Percentiles rank a stretch among this genome's conserved stretches.
These are phyloP conservation scores for Bipolaris victoriae DNA, from an alignment of 2,329 filamentous ascomycete species.

Conservation along the genomic window DNA sequence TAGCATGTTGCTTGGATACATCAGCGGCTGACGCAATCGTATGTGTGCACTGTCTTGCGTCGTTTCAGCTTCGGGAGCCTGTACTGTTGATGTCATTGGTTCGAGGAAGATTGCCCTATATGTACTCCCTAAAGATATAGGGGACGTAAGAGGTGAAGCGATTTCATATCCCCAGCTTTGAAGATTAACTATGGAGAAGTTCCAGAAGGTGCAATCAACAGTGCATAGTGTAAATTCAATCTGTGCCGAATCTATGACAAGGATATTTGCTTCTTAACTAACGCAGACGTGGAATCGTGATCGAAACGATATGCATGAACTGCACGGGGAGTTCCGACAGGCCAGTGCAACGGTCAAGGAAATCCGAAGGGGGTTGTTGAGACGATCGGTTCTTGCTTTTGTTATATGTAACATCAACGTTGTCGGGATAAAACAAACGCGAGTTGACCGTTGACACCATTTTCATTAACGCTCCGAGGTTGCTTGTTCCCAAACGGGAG, in stretches of 20 bases:
- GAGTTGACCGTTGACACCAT: background rate
- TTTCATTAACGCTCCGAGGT: background rate
- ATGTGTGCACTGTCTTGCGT: background rate
- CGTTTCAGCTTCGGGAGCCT: background rate
- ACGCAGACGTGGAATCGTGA: background rate
- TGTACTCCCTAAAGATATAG: too few relatives aligned
- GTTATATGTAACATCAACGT: background rate
- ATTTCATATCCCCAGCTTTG: background rate
- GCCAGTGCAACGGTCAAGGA: background rate
- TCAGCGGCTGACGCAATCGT: background rate
- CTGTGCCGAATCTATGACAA: background rate
- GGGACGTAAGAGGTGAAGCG: too few relatives aligned
- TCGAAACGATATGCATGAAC: background rate
- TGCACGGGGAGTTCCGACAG: background rate
- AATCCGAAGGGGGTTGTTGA: background rate
- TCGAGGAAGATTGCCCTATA: too few relatives aligned
- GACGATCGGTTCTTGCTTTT: background rate
- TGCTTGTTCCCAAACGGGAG: constrained; percentile 7
- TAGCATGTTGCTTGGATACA: background rate
- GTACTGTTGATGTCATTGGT: background rate
- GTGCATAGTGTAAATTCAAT: background rate
- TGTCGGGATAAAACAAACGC: background rate
- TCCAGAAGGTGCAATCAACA: background rate
- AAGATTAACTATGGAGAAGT: background rate
- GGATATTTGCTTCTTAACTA: background rate